A percentile compares a stretch with the other conserved stretches of the same genome.
Conservation (phyloP, 108 stramenopile genomes). For the Nannochloropsis oceanica region DNA sequence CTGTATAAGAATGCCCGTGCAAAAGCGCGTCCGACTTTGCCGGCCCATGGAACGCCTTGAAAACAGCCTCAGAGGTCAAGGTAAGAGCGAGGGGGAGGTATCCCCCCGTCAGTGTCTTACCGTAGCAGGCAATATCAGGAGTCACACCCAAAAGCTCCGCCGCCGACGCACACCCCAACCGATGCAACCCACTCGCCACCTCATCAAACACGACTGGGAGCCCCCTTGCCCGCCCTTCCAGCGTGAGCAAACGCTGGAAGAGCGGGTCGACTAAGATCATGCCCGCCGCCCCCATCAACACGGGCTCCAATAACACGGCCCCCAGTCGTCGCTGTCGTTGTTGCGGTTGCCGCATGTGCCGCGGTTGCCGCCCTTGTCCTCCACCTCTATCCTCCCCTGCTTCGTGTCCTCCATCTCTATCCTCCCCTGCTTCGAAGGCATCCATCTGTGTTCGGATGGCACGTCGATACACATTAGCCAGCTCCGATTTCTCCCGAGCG, state of each 20-base stretch:
- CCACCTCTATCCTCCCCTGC: not conserved
- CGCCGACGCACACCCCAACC: conserved; percentile 17
- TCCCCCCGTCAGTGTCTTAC: conserved; percentile 34
- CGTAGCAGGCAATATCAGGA: conserved; percentile 34
- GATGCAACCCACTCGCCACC: conserved; percentile 29
- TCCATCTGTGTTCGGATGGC: not conserved
- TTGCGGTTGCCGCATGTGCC: too few species aligned
- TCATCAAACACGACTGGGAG: conserved; percentile 32
- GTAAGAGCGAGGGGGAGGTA: conserved; percentile 20
- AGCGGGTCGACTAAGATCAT: conserved; percentile 34
- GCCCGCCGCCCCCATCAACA: conserved; percentile 30
- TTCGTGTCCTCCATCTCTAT: not conserved
- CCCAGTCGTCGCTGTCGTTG: conserved; percentile 2
- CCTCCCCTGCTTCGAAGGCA: not conserved
- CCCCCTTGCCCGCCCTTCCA: conserved; percentile 15
- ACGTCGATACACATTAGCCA: not conserved
- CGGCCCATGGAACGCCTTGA: conserved; percentile 22
- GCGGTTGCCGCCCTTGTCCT: not conserved
- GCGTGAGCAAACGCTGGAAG: conserved; percentile 24
- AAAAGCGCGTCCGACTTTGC: conserved; percentile 17
- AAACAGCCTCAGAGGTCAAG: conserved; percentile 22
- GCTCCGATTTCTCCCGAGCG: not conserved
- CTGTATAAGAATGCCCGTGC: conserved; percentile 36
- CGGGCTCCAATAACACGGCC: conserved; percentile 22
- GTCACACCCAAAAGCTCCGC: conserved; percentile 14